Conservation (phyloP, 805 yeast species). For the Maudiozyma serrabonitensis region DNA sequence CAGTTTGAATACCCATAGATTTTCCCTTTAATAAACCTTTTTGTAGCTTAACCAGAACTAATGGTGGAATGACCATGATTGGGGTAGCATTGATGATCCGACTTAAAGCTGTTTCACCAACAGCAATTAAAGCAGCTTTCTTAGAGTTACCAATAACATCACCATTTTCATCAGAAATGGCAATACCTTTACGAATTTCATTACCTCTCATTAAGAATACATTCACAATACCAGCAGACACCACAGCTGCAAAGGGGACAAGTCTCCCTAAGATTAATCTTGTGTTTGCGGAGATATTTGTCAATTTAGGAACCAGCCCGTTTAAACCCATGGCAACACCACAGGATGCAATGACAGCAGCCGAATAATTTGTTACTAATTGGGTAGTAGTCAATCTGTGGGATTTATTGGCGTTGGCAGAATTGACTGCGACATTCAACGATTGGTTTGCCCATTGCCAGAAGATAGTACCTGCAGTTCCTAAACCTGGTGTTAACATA, state of each 20-base stretch:
- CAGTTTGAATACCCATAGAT: conserved; percentile 52
- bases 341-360: conserved; percentile 92
- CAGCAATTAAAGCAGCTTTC: conserved; percentile 84
- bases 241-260: conserved; percentile 98
- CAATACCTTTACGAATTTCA: conserved; percentile 79
- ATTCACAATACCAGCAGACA: conserved; percentile 90
- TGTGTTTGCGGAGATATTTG: conserved; percentile 57
- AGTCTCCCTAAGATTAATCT: conserved; percentile 68
- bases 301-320: conserved; percentile 79
- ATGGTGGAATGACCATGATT: conserved; percentile 92
- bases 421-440: conserved; percentile 90
- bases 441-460: conserved; percentile 99
- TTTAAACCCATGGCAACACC: conserved; percentile 92
- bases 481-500: conserved; percentile 91
- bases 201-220: conserved; percentile 96
- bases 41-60: conserved; percentile 71
- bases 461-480: conserved; percentile 81
- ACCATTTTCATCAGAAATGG: conserved; percentile 57
- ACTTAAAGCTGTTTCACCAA: conserved; percentile 93
- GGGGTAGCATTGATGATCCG: conserved; percentile 96
- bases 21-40: conserved; percentile 57
- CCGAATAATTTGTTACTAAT: conserved; percentile 63
- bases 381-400: conserved; percentile 80
- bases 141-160: conserved; percentile 66
- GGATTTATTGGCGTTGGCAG: conserved; percentile 91